Evolutionary conservation across 257 asterid genomes (phyloP).

Genomic region (Solanum lignicaule): DNA sequence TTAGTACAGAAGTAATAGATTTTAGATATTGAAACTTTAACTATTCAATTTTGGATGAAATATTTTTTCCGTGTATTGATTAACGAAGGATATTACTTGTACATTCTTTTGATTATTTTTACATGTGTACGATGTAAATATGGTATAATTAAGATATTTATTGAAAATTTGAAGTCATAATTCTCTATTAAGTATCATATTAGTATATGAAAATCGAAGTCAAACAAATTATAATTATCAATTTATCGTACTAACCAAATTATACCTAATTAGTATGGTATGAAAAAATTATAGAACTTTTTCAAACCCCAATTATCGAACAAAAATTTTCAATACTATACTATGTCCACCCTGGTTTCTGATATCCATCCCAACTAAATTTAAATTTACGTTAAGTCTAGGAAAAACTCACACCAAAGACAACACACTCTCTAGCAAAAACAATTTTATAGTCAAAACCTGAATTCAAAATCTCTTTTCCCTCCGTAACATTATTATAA

Average conservation of each 20-base stretch:
- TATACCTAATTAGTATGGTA: background rate
- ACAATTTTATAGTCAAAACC: background rate
- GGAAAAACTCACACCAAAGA: background rate
- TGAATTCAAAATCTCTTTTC: background rate
- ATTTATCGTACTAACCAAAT: fast-evolving
- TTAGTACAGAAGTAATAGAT: background rate
- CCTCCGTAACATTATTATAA: background rate
- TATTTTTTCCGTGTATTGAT: background rate
- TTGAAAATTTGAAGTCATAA: background rate
- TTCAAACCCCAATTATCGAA: background rate
- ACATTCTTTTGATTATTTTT: background rate
- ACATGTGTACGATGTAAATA: background rate
- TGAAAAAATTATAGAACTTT: background rate
- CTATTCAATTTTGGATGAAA: background rate
- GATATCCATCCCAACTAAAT: background rate
- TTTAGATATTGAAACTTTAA: background rate
- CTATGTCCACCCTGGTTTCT: background rate
- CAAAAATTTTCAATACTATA: background rate
- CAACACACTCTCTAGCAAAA: background rate
- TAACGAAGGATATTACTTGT: background rate
- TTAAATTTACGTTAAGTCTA: background rate
- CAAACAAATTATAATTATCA: background rate
- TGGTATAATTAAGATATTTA: background rate
- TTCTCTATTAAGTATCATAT: background rate
- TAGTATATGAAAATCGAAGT: background rate